These are phyloP conservation scores for Fusarium cyanostomum DNA, from an alignment of 2,329 filamentous ascomycete species.

Conservation along the genomic window DNA sequence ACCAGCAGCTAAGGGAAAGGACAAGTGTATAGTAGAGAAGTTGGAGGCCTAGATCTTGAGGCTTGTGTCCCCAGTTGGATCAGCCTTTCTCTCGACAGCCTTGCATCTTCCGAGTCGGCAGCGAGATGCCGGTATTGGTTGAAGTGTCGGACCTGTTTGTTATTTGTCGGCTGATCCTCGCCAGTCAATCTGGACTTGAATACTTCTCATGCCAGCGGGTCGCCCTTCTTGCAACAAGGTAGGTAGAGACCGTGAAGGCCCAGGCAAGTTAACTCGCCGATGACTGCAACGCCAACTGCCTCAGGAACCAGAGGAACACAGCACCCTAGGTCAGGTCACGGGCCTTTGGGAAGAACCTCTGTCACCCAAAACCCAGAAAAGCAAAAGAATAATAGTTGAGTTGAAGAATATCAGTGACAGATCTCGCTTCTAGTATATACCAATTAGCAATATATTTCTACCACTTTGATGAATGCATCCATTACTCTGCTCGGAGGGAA, in stretches of 20 bases:
- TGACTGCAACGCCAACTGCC: background rate
- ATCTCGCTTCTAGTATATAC: background rate
- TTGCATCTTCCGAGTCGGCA: background rate
- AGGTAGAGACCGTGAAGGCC: background rate
- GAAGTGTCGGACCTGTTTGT: background rate
- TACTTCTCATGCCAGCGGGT: constrained; percentile 3
- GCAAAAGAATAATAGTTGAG: no score
- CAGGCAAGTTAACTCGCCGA: constrained; percentile 3
- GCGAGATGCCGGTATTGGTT: background rate
- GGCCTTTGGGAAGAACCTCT: no score
- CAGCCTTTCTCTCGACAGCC: background rate
- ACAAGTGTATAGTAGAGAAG: background rate
- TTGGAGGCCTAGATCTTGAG: background rate
- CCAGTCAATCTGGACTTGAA: background rate
- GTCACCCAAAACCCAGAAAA: no score
- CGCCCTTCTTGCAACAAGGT: background rate
- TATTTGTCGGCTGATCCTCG: background rate
- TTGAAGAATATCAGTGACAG: no score
- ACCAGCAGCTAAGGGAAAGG: background rate
- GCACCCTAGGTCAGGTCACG: no score
- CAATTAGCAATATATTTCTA: background rate
- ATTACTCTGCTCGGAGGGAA: background rate
- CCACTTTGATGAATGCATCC: no score
- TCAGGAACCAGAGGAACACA: background rate
- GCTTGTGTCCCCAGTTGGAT: background rate